Conservation (phyloP, 106 monocot species). For the Platanthera guangdongensis region DNA sequence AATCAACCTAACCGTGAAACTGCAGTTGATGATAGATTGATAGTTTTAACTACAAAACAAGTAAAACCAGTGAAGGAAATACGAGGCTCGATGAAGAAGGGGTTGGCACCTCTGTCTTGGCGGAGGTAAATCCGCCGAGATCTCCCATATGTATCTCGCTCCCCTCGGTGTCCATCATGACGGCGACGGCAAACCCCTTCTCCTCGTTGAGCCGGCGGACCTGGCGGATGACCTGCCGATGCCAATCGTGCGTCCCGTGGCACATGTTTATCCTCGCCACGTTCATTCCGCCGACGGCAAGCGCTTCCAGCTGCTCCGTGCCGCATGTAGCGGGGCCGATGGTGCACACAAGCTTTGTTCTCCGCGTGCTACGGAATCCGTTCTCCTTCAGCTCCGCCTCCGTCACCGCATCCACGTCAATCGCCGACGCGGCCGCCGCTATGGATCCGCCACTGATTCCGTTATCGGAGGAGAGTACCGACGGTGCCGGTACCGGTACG, state of each 20-base stretch:
- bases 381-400: slow-evolving; percentile 98
- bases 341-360: slow-evolving; percentile 94
- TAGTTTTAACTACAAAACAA: neutral
- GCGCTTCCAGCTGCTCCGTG: slow-evolving; percentile 80
- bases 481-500: neutral
- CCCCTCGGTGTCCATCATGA: slow-evolving; percentile 88
- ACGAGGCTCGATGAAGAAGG: too few species aligned
- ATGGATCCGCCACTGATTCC: slow-evolving; percentile 6
- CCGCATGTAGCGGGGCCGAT: slow-evolving; percentile 86
- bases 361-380: slow-evolving; percentile 70
- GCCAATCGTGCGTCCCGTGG: slow-evolving; percentile 88
- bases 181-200: slow-evolving; percentile 81
- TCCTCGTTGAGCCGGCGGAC: slow-evolving; percentile 88
- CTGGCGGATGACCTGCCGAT: slow-evolving; percentile 61
- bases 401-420: slow-evolving; percentile 77
- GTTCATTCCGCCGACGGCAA: slow-evolving; percentile 95
- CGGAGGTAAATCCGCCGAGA: slow-evolving; percentile 43
- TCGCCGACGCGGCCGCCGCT: slow-evolving; percentile 8
- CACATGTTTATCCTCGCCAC: slow-evolving; percentile 98
- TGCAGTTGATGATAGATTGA: too few species aligned
- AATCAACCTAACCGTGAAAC: too few species aligned
- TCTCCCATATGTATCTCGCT: slow-evolving; percentile 89
- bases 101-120: slow-evolving; percentile 56
- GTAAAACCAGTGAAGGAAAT: neutral
- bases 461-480: slow-evolving; percentile 19